Conservation (phyloP, 257 asterid species). For the Jaltomata sinuosa region DNA sequence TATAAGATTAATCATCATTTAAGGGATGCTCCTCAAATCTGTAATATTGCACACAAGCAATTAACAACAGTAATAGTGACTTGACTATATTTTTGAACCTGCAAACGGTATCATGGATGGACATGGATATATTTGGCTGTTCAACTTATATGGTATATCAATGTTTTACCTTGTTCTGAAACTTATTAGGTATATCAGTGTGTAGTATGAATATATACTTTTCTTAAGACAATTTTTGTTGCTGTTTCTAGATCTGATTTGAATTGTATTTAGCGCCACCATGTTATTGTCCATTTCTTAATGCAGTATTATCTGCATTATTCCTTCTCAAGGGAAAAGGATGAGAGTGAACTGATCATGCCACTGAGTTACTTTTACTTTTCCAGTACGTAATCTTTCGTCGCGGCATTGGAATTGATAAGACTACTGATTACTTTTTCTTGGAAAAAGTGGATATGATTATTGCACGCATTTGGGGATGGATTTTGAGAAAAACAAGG, state of each 20-base stretch:
- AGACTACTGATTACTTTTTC: conserved; percentile 75
- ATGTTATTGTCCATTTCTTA: background rate
- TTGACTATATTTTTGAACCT: background rate
- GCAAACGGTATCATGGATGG: background rate
- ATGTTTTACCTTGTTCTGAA: background rate
- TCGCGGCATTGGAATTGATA: conserved; percentile 94
- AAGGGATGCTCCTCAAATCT: background rate
- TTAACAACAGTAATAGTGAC: background rate
- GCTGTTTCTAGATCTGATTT: background rate
- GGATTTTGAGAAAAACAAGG: conserved; percentile 79
- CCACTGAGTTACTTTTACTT: conserved; percentile 10
- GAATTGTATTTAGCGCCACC: background rate
- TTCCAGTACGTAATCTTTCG: conserved; percentile 80
- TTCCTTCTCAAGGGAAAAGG: background rate
- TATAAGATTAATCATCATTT: background rate
- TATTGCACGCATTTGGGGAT: conserved; percentile 69
- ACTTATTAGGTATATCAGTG: background rate
- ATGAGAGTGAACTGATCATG: conserved; percentile 8
- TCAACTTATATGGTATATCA: background rate
- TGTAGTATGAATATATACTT: background rate
- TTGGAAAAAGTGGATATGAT: conserved; percentile 91
- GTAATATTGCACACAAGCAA: background rate
- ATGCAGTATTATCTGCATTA: background rate
- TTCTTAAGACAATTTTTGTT: background rate
- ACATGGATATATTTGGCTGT: background rate